These are phyloP conservation scores for Penicillium canariense DNA, from an alignment of 495 filamentous ascomycete genomes.

Conservation along the genomic window DNA sequence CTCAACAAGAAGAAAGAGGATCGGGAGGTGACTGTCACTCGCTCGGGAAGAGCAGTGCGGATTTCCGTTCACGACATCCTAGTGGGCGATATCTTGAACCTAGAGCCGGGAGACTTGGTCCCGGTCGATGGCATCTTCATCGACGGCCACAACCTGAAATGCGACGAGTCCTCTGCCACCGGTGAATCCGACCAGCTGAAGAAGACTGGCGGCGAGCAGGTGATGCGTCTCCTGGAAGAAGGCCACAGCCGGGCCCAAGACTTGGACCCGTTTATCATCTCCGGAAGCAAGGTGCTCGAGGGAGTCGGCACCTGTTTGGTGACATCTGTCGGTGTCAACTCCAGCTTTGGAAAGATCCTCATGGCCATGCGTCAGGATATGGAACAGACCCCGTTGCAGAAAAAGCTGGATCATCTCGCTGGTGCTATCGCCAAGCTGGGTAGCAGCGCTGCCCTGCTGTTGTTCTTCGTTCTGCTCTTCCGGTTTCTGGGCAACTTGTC, in stretches of 20 bases:
- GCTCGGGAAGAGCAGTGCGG: conserved; percentile 70
- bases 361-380: conserved; percentile 88
- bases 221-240: too few species aligned
- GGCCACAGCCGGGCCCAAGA: too few species aligned
- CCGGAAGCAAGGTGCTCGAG: conserved; percentile 88
- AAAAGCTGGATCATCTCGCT: conserved; percentile 85
- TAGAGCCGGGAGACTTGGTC: conserved; percentile 87
- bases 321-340: conserved; percentile 83
- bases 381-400: conserved; percentile 91
- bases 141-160: conserved; percentile 70
- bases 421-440: conserved; percentile 94
- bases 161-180: conserved; percentile 80
- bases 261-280: conserved; percentile 95
- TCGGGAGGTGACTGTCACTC: conserved; percentile 67
- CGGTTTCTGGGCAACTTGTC: conserved; percentile 75
- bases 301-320: conserved; percentile 84
- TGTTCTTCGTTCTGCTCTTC: conserved; percentile 90
- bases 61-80: conserved; percentile 79
- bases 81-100: conserved; percentile 77
- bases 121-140: conserved; percentile 78
- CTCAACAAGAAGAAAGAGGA: conserved; percentile 73
- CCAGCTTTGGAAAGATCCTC: conserved; percentile 86
- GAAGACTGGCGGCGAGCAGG: conserved; percentile 72
- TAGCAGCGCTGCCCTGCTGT: conserved; percentile 72
- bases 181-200: conserved; percentile 81